Conservation (phyloP, 108 stramenopile genomes). For the Mayamaea pseudoterrestris region DNA sequence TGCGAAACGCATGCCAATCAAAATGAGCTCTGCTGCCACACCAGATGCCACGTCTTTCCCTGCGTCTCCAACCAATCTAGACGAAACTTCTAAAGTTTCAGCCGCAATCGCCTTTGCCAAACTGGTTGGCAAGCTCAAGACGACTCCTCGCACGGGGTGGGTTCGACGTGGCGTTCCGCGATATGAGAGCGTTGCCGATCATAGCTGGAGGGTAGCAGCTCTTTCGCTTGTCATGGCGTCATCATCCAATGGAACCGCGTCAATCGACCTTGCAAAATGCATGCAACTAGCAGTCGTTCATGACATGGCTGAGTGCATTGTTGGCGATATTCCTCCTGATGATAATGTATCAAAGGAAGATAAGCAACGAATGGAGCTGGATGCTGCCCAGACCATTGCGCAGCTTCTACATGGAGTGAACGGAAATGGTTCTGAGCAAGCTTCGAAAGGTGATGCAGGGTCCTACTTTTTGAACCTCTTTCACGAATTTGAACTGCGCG, state of each 20-base stretch:
- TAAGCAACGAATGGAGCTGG: slow-evolving; percentile 47
- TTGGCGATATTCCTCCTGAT: slow-evolving; percentile 77
- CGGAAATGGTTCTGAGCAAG: too few relatives aligned
- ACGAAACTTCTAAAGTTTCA: too few relatives aligned
- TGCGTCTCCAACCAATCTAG: too few relatives aligned
- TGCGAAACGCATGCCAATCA: too few relatives aligned
- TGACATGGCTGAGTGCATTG: slow-evolving; percentile 68
- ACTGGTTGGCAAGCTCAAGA: slow-evolving; percentile 10
- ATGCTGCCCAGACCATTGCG: slow-evolving; percentile 38
- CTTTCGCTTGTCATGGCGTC: background rate
- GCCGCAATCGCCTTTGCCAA: too few relatives aligned
- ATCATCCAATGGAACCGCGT: background rate
- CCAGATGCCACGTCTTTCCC: too few relatives aligned
- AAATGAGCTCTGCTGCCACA: too few relatives aligned
- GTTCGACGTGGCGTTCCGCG: slow-evolving; percentile 7
- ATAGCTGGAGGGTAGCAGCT: slow-evolving; percentile 16
- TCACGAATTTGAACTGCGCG: slow-evolving; percentile 68
- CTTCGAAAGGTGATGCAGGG: too few relatives aligned
- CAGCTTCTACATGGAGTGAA: slow-evolving; percentile 18
- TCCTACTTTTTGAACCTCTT: slow-evolving; percentile 44
- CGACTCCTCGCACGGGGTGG: slow-evolving; percentile 18
- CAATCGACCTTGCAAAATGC: slow-evolving; percentile 12
- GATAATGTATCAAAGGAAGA: slow-evolving; percentile 31
- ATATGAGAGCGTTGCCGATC: slow-evolving; percentile 11
- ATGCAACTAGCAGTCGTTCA: slow-evolving; percentile 59